Evolutionary conservation across 805 yeast species (phyloP).

Genomic region (Saccharomyces paradoxus): DNA sequence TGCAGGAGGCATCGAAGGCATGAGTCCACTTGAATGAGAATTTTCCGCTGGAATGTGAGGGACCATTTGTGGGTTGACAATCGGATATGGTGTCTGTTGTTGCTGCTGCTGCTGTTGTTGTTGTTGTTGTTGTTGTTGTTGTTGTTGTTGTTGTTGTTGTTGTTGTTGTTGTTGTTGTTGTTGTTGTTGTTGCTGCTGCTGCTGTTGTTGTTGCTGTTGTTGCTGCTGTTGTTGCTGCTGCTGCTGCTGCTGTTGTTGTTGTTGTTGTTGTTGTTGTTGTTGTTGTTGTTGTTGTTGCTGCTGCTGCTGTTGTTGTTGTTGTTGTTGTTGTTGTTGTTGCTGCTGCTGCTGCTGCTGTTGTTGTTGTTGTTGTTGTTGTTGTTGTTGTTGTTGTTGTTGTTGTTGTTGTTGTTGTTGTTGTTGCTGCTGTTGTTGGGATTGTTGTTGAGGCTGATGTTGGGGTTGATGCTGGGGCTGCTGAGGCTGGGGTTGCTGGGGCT

Average conservation of each 20-base stretch:
- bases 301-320: slow-evolving; percentile 7
- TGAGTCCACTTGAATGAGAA: not conserved
- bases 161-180: slow-evolving; percentile 10
- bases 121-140: slow-evolving; percentile 4
- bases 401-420: slow-evolving; percentile 2
- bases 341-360: slow-evolving; percentile 15
- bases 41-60: not conserved
- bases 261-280: slow-evolving; percentile 3
- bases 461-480: slow-evolving; percentile 1
- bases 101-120: slow-evolving; percentile 1
- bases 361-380: slow-evolving; percentile 19
- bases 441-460: not conserved
- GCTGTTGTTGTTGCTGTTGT: slow-evolving; percentile 21
- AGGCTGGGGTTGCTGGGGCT: not conserved
- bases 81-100: not conserved
- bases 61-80: not conserved
- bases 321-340: slow-evolving; percentile 8
- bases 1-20: not conserved
- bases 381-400: slow-evolving; percentile 7
- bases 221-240: slow-evolving; percentile 9
- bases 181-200: slow-evolving; percentile 15
- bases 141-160: slow-evolving; percentile 8
- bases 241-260: slow-evolving; percentile 2
- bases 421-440: slow-evolving; percentile 1
- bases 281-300: slow-evolving; percentile 1